Base-by-base conservation (phyloP, 2,329 filamentous ascomycete species). In the Aspergillus puulaauensis region DNA sequence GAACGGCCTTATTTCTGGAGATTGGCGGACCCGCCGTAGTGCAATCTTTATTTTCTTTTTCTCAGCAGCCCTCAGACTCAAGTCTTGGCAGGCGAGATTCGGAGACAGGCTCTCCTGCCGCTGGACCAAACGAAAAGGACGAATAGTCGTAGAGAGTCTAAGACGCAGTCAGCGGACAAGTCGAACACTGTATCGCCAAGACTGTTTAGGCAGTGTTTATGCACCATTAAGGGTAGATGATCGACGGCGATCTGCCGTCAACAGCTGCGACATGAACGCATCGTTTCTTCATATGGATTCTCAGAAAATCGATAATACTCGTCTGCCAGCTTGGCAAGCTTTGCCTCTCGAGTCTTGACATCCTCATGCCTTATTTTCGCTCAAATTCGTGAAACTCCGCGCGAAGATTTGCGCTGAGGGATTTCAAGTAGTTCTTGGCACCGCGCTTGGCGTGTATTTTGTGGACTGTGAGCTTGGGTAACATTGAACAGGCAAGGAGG, bases 181-280 rank as follows among this genome's bases (percentile, higher is more conserved):
- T 21, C 21, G 39, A 54, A 53, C 21, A 23, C 52, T 27, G 14
- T 54, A 44, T 54, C 56, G 61, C 61, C 60, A 64, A 62, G 62
- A 54, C 21, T 39, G 47, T 41, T 50, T 43, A 59, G 56, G 55
- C 52, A 59, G 41, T 39, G 47, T 41, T 47, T 43, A 60, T 57
- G 57, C 56, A 60, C 45, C 39, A 52, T 54, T 43, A 37, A 44
- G 44, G 54, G 52, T 52, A 64, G 53, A 62, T 61, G 62, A 64
- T 64, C 62, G 59, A 63, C 62, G 53, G 54, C 55, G 62, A 64
- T 64, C 62, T 61, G 54, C 61, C 59, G 52, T 46, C 57, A 56
- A 35, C 48, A 56, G 35, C 19, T 40, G 23, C 21, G 39, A 41
- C 40, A 12, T 41, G 27, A 43, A 33, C 27, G 27, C 12, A 7